Evolutionary conservation across 2,329 filamentous ascomycete species (phyloP).

Genomic region (Lizonia empirigonia): DNA sequence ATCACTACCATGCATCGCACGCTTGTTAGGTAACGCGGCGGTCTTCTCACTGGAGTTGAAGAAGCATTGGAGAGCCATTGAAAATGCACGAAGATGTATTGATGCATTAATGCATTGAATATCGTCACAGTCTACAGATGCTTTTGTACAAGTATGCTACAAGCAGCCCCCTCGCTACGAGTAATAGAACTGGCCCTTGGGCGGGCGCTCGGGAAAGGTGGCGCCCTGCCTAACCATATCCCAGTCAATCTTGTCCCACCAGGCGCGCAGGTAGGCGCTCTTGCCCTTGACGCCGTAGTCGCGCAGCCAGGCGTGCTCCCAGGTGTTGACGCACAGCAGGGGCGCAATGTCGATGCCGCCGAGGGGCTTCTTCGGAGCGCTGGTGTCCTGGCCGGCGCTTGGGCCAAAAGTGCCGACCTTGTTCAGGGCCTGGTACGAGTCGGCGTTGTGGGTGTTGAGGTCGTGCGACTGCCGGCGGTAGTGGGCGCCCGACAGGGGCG

Average conservation of each 20-base stretch:
- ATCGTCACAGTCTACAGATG: slow-evolving; percentile 2
- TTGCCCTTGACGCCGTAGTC: slow-evolving; percentile 83
- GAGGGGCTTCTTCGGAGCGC: slow-evolving; percentile 59
- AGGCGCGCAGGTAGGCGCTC: slow-evolving; percentile 72
- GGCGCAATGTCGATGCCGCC: slow-evolving; percentile 74
- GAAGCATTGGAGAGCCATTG: too few species aligned
- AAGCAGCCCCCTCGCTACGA: slow-evolving; percentile 8
- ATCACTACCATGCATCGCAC: too few species aligned
- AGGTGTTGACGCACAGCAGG: slow-evolving; percentile 90
- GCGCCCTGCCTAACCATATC: slow-evolving; percentile 60
- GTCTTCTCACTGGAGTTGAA: too few species aligned
- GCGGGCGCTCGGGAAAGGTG: slow-evolving; percentile 4
- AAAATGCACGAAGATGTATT: too few species aligned
- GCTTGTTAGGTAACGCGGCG: too few species aligned
- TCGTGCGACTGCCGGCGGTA: slow-evolving; percentile 73
- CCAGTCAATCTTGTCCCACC: slow-evolving; percentile 94
- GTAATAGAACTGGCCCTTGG: slow-evolving; percentile 13
- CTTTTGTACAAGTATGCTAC: slow-evolving; percentile 23
- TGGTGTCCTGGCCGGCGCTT: slow-evolving; percentile 31
- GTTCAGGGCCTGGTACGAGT: slow-evolving; percentile 42
- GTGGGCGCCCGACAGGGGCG: slow-evolving; percentile 84
- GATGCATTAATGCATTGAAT: too few species aligned
- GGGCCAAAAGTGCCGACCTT: slow-evolving; percentile 49
- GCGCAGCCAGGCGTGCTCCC: slow-evolving; percentile 90
- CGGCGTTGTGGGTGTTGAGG: slow-evolving; percentile 64